Base-by-base conservation (phyloP, 805 yeast species). In the Cyberlindnera nakhonratchasimensis region DNA sequence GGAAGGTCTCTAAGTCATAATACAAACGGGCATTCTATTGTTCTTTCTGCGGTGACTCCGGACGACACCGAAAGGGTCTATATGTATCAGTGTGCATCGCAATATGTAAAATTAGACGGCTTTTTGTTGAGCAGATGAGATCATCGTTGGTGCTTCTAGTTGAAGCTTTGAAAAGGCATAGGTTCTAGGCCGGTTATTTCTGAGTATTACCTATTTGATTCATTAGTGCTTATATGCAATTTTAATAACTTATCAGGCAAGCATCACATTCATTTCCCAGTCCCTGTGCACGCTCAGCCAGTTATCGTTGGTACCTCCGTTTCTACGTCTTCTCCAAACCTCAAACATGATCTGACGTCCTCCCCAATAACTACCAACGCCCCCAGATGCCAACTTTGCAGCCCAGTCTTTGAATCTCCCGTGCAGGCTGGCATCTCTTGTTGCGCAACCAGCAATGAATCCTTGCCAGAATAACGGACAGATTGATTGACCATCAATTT, bases 381-480 rank as follows among this genome's bases (percentile, higher is more conserved):
- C 85, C 12, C 72, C 70, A 33, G 63, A 64, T 5, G 79, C 73
- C 43, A 72, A 55, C n/a, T 57, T 56, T 4, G 65, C 64, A 4
- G 70, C 68, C 95, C 95, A 87, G 44, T 71, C 68, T 55, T 78
- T 80, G 63, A 77, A 86, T 31, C 87, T 81, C 45, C 71, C 64
- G 50, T 85, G 91, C 28, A 81, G 62, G 26, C 68, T 69, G 1
- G 62, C 52, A 6, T 81, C 76, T 45, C 76, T 73, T 10, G 89
- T 82, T 47, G 85, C 88, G 54, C 93, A 82, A 0, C 95, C 96
- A 1, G 91, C 89, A 33, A 88, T 82, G 52, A 88, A 88, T 0
- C 93, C 95, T 56, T 85, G 91, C 93, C 96, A 88, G 53, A 86
- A 79, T 25, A 86, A 65, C 4, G 96, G 96, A 26, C 82, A 77